Evolutionary conservation across 371 early-diverging fungal species (phyloP).

Genomic region (Zopfochytrium polystomum): DNA sequence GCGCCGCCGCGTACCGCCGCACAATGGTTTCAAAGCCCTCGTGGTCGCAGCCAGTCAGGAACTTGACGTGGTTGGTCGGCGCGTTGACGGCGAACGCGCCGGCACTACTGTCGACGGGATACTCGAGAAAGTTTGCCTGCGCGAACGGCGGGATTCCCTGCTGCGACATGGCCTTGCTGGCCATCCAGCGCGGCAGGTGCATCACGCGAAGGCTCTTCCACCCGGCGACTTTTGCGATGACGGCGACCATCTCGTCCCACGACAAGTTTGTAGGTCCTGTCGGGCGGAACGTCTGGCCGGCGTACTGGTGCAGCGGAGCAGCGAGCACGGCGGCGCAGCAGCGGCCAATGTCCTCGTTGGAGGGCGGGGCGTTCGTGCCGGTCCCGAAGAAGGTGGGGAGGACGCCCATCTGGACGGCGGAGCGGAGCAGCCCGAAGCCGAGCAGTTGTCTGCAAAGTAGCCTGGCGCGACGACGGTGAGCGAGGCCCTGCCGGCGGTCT

Average conservation of each 20-base stretch:
- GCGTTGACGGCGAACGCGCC: background rate
- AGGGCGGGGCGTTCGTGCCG: background rate
- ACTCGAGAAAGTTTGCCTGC: background rate
- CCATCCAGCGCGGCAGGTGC: no score
- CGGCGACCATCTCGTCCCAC: no score
- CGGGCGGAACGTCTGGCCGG: no score
- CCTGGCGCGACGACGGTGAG: background rate
- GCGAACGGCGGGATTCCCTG: background rate
- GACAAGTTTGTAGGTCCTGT: background rate
- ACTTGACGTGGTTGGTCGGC: constrained; percentile 6
- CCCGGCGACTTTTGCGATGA: no score
- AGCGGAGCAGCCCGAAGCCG: background rate
- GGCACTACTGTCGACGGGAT: background rate
- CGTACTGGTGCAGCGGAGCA: no score
- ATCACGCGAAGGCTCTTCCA: no score
- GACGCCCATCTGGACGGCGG: background rate
- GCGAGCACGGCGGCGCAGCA: background rate
- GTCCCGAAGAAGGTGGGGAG: background rate
- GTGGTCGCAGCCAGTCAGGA: background rate
- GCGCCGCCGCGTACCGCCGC: background rate
- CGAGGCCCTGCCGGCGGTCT: background rate
- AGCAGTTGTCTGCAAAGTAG: constrained; percentile 9
- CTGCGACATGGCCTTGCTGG: background rate
- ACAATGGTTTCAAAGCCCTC: constrained; percentile 5
- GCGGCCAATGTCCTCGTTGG: background rate